Evolutionary conservation across 2,329 filamentous ascomycete species (phyloP).

Genomic region (Neophaeococcomyces mojaviensis): DNA sequence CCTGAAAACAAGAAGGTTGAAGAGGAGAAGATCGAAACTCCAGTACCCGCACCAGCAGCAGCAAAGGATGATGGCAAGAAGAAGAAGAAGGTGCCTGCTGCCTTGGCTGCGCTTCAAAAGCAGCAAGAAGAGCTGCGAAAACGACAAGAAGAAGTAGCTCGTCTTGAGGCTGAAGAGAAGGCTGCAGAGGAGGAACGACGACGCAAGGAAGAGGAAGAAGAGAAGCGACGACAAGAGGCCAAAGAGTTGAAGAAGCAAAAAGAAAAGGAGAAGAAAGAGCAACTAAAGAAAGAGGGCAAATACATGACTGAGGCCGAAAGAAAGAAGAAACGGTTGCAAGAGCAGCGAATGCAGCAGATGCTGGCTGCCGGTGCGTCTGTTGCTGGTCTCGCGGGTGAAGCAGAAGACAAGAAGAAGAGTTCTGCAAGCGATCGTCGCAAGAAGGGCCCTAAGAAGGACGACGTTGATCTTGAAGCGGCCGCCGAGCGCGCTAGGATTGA

Average conservation of each 20-base stretch:
- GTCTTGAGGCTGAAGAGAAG: constrained; percentile 32
- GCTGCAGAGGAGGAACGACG: constrained; percentile 34
- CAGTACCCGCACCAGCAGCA: constrained; percentile 33
- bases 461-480: constrained; percentile 47
- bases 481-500: constrained; percentile 40
- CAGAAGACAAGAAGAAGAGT: constrained; percentile 67
- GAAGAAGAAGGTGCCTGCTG: constrained; percentile 74
- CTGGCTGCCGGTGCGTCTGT: constrained; percentile 40
- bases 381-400: constrained; percentile 37
- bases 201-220: constrained; percentile 37
- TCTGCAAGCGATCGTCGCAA: constrained; percentile 69
- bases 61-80: constrained; percentile 78
- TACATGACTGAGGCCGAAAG: constrained; percentile 43
- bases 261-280: constrained; percentile 45
- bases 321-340: constrained; percentile 40
- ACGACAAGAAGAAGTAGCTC: constrained; percentile 41
- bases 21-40: constrained; percentile 34
- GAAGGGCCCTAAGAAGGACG: constrained; percentile 59
- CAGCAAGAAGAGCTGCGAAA: constrained; percentile 40
- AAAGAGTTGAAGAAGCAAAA: constrained; percentile 42
- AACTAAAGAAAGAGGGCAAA: constrained; percentile 42
- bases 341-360: constrained; percentile 43
- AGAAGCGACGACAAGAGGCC: constrained; percentile 39
- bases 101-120: constrained; percentile 43
- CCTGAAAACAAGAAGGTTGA: constrained; percentile 29